phyloP scores from a whole-genome alignment of 2,329 filamentous ascomycete species.

The Cladosporium sp. region DNA sequence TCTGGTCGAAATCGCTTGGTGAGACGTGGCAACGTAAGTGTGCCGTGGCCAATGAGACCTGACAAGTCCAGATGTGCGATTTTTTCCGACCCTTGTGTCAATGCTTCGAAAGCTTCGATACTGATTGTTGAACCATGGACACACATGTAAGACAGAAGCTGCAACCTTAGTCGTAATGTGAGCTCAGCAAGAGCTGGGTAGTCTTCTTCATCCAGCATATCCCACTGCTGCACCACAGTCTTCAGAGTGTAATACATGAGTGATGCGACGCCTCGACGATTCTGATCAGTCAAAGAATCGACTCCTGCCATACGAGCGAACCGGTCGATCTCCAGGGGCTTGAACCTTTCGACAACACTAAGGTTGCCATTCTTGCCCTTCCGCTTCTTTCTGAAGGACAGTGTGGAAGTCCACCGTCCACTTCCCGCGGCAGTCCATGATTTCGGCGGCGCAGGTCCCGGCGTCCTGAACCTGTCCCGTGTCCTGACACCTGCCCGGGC shows the following conservation, averaged over 20 bases:
- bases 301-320: conserved; percentile 28
- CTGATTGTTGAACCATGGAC: conserved; percentile 49
- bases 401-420: conserved; percentile 5
- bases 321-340: conserved; percentile 28
- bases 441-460: conserved; percentile 48
- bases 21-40: conserved; percentile 52
- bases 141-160: conserved; percentile 58
- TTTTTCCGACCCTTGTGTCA: conserved; percentile 52
- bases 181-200: conserved; percentile 54
- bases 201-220: conserved; percentile 58
- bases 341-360: conserved; percentile 26
- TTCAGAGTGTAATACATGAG: conserved; percentile 55
- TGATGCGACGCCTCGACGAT: conserved; percentile 21
- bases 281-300: conserved; percentile 8
- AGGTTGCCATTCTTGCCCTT: conserved; percentile 18
- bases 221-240: conserved; percentile 57
- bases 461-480: conserved; percentile 36
- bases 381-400: conserved; percentile 22
- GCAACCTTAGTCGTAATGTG: conserved; percentile 52
- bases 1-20: conserved; percentile 34
- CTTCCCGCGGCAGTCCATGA: conserved; percentile 34
- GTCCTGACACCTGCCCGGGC: conserved; percentile 43
- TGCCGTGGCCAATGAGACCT: conserved; percentile 47
- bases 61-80: conserved; percentile 56
- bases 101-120: conserved; percentile 48